Evolutionary conservation across 2,329 filamentous ascomycete species (phyloP).

Genomic region (Fusarium albidum): DNA sequence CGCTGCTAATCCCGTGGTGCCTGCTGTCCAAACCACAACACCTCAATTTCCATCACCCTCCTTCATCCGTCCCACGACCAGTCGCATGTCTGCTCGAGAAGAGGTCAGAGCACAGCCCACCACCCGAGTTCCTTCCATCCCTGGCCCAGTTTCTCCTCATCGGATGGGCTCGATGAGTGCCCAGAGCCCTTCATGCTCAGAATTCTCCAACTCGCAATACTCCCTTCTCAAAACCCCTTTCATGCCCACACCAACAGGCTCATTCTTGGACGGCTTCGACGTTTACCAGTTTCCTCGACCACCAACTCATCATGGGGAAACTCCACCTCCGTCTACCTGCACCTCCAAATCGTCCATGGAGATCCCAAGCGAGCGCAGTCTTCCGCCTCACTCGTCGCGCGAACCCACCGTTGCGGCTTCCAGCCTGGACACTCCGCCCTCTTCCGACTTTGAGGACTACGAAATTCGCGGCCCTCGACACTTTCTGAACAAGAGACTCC

Average conservation of each 20-base stretch:
- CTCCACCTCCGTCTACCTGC: conserved; percentile 36
- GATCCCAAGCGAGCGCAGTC: conserved; percentile 36
- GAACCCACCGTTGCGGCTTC: conserved; percentile 29
- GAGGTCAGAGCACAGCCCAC: conserved; percentile 48
- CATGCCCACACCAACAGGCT: conserved; percentile 32
- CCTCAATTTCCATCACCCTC: conserved; percentile 59
- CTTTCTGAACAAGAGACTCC: conserved; percentile 42
- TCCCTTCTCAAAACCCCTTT: conserved; percentile 41
- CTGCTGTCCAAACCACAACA: conserved; percentile 36
- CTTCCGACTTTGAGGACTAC: conserved; percentile 46
- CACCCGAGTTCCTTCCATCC: conserved; percentile 42
- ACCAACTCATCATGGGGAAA: conserved; percentile 40
- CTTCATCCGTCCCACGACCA: conserved; percentile 63
- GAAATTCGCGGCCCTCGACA: conserved; percentile 16
- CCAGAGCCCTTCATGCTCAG: conserved; percentile 20
- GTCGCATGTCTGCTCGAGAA: conserved; percentile 65
- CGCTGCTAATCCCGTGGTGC: conserved; percentile 34
- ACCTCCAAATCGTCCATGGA: conserved; percentile 34
- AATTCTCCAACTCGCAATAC: conserved; percentile 25
- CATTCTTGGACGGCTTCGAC: conserved; percentile 42
- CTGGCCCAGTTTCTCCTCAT: conserved; percentile 27
- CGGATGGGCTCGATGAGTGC: conserved; percentile 21
- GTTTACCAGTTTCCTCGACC: conserved; percentile 50
- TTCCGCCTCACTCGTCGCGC: conserved; percentile 37
- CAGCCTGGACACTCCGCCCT: conserved; percentile 45